Base-by-base conservation (phyloP, 805 yeast genomes). In the Metschnikowia henanensis region DNA sequence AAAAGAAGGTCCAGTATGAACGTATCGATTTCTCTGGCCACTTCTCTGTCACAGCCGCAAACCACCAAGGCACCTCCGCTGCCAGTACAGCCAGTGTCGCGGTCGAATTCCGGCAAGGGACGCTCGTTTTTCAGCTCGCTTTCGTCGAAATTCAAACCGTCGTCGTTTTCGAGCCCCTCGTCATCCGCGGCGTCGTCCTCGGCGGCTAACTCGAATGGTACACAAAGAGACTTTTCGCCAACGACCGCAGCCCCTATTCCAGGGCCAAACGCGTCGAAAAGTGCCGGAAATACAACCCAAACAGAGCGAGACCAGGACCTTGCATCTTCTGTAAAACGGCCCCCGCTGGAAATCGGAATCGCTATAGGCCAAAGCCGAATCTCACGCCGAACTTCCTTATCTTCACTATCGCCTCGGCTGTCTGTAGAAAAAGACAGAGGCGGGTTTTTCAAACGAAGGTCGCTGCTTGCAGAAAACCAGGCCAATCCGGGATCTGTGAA, bases 121-220 rank as follows among this genome's bases (percentile, higher is more conserved):
- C 41, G 46, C 17, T 45, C 70, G 3, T 36, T 71, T 5, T 68
- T 71, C 52, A 61, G 70, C 42, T 66, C 73, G 12, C 37, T 71
- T 13, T 69, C 75, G 4, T 64, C 73, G 8, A 70, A 70, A 43
- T 70, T 70, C 51, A 68, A 68, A 45, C 58, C 63, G 39, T 25
- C 36, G 16, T 36, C 46, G n/a, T 37, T 31, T 5, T 37, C 43
- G 19, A n/a, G n/a, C 26, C 29, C 52, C 7, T 30, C 45, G 1
- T 33, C 32, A 5, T 13, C 41, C 23, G 16, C 39, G 19, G 26
- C 43, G 5, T 8, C 19, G 29, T 28, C 39, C 8, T 33, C 43
- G 6, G 16, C 35, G 13, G 12, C 43, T 12, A 15, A 9, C 5
- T 23, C 39, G 2, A 35, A 19, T 15, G 21, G n/a, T 3, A 16